Conservation (phyloP, 2,329 filamentous ascomycete species). For the Sclerotinia subarctica region DNA sequence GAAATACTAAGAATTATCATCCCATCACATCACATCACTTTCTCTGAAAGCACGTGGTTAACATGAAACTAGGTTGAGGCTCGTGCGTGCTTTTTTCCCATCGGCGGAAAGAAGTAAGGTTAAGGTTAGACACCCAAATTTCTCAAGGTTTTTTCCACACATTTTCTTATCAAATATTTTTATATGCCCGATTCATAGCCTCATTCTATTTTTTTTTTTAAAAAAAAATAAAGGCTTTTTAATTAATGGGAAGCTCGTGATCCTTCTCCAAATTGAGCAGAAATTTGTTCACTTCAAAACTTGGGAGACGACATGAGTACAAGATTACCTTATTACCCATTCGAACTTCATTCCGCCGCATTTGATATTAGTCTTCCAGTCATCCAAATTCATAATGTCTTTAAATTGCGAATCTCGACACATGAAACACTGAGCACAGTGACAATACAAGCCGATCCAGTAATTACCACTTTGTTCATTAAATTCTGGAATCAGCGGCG, state of each 20-base stretch:
- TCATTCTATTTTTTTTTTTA: no score
- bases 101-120: no score
- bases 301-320: not conserved
- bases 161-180: not conserved
- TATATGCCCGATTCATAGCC: no score
- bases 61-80: not conserved
- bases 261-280: not conserved
- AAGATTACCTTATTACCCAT: not conserved
- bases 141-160: not conserved
- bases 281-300: not conserved
- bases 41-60: not conserved
- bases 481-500: no score
- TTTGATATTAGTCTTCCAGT: no score
- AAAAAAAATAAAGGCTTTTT: no score
- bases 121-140: not conserved
- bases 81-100: not conserved
- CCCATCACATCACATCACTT: not conserved
- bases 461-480: no score
- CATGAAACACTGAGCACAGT: no score
- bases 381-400: no score
- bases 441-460: no score
- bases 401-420: no score
- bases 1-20: not conserved
- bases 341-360: no score
- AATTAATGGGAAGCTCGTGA: not conserved